A percentile compares a stretch with the other conserved stretches of the same genome.
These are phyloP conservation scores for Aspergillus haitiensis DNA, from an alignment of 495 filamentous ascomycete genomes.

Conservation along the genomic window DNA sequence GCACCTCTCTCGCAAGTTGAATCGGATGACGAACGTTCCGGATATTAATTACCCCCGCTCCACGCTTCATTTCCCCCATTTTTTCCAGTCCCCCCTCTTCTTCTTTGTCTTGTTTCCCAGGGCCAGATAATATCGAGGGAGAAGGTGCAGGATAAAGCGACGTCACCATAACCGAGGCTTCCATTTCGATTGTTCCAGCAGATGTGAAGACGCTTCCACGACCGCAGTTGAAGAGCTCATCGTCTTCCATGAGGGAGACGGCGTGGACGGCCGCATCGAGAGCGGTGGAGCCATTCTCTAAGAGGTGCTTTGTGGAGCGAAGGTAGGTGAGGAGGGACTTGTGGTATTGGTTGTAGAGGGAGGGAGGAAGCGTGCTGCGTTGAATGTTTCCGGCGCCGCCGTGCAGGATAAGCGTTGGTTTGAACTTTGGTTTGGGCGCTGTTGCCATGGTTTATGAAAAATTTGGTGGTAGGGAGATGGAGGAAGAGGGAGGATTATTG, in stretches of 20 bases:
- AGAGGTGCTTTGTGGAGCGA: conserved; percentile 41
- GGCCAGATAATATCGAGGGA: not conserved
- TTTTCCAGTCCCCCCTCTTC: not conserved
- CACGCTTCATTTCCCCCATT: conserved; percentile 65
- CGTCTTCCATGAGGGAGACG: conserved; percentile 74
- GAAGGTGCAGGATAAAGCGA: conserved; percentile 15
- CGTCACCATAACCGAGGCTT: conserved; percentile 88
- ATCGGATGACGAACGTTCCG: conserved; percentile 77
- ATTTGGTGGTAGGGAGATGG: not conserved
- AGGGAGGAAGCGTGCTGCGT: conserved; percentile 62
- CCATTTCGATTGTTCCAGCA: conserved; percentile 80
- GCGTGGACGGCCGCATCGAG: conserved; percentile 75
- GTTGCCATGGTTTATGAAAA: conserved; percentile 4
- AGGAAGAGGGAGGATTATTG: not conserved
- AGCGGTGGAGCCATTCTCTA: conserved; percentile 52
- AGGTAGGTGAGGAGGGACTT: conserved; percentile 65
- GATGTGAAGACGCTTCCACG: conserved; percentile 84
- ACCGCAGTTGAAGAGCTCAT: conserved; percentile 82
- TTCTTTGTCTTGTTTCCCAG: not conserved
- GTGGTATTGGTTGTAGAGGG: conserved; percentile 60
- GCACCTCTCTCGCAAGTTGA: conserved; percentile 67
- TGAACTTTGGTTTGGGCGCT: conserved; percentile 31
- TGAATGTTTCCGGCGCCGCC: conserved; percentile 84
- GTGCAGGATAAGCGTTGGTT: conserved; percentile 78
- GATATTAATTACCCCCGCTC: conserved; percentile 71